Conservation (phyloP, 2,329 filamentous ascomycete species). For the Hysterium pulicare region DNA sequence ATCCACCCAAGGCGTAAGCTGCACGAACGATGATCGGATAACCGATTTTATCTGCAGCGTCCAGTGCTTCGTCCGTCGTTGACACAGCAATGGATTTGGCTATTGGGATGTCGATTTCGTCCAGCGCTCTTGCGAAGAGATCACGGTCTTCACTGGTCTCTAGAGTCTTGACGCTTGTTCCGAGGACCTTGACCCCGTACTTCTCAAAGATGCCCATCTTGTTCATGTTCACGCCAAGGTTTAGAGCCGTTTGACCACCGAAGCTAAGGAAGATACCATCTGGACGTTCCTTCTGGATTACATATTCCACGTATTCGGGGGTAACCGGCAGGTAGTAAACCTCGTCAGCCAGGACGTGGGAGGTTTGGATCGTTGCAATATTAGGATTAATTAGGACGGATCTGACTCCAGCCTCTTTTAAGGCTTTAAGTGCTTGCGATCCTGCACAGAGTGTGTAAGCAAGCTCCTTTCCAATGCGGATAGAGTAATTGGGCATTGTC, state of each 20-base stretch:
- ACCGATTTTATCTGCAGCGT: slow-evolving; percentile 80
- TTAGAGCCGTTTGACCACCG: slow-evolving; percentile 94
- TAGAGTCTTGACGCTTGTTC: slow-evolving; percentile 89
- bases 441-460: slow-evolving; percentile 51
- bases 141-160: slow-evolving; percentile 96
- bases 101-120: slow-evolving; percentile 96
- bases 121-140: slow-evolving; percentile 89
- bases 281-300: slow-evolving; percentile 92
- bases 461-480: slow-evolving; percentile 10
- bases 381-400: slow-evolving; percentile 97
- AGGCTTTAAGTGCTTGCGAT: slow-evolving; percentile 91
- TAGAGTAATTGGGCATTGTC: not conserved
- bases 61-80: slow-evolving; percentile 87
- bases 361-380: slow-evolving; percentile 97
- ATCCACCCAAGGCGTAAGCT: slow-evolving; percentile 91
- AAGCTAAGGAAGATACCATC: slow-evolving; percentile 98
- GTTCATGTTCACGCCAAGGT: slow-evolving; percentile 96
- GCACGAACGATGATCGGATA: slow-evolving; percentile 98
- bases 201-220: slow-evolving; percentile 92
- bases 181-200: slow-evolving; percentile 91
- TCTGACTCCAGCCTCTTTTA: slow-evolving; percentile 89
- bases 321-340: slow-evolving; percentile 98
- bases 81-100: slow-evolving; percentile 91
- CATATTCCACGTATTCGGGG: slow-evolving; percentile 94
- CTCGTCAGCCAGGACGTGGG: slow-evolving; percentile 92